Base-by-base conservation (phyloP, 495 filamentous ascomycete genomes). In the Neohortaea acidophila region DNA sequence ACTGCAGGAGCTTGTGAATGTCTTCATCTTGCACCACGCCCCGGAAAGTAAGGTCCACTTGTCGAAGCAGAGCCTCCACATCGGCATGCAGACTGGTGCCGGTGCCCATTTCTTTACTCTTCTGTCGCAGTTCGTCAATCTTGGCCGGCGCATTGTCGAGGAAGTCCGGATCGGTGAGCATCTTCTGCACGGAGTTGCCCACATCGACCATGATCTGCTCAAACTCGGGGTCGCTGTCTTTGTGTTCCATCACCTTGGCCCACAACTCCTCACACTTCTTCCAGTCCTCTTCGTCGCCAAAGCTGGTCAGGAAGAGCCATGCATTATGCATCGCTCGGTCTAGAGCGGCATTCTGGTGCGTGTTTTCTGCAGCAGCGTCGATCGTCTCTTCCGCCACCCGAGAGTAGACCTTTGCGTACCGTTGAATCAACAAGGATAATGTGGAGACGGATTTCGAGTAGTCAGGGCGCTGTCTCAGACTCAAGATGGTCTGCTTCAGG, bases 361-460 rank as follows among this genome's bases (percentile, higher is more conserved):
- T 59, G 49, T 84, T 80, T 32, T 81, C 71, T 39, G 80, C 67
- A 1, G 75, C 67, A 2, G 73, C 61, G 14, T 67, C 62, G 7
- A 75, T 59, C 0, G 80, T 68, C 18, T 79, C 62, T 30, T 77
- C 69, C 2, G 72, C 69, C 2, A 75, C 79, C 39, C 69, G 72
- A 3, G 82, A 77, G 54, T 94, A 94, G 10, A 75, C 59, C 44
- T 73, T 65, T 20, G 75, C 79, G 51, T 93, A 94, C 23, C 76
- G 72, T 50, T 83, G 73, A 30, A 94, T 65, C 30, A 96, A 64
- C 2, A 79, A 59, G 3, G 73, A 69, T 27, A 96, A 51, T 0
- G 79, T 86, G 1, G 79, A 77, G 3, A 93, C 82, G 0, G 84
- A 91, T 38, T 92, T 77, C 0, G 75, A 73, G 53, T 94, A 94